These are phyloP conservation scores for Candida frijolesensis DNA, from an alignment of 1,139 yeast species.

Conservation along the genomic window DNA sequence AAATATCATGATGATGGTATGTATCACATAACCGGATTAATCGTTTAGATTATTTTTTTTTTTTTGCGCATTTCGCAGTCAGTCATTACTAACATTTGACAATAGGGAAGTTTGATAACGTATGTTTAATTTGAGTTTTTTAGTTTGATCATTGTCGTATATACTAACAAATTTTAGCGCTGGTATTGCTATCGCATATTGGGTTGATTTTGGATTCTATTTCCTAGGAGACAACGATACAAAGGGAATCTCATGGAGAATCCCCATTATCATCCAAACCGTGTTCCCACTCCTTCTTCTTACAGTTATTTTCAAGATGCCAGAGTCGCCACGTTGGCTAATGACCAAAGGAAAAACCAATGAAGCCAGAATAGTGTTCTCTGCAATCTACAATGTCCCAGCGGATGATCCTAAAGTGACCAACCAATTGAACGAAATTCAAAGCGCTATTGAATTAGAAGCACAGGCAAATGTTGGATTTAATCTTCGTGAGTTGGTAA, in stretches of 20 bases:
- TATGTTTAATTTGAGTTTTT: neutral
- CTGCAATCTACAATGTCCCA: constrained; percentile 43
- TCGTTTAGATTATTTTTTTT: neutral
- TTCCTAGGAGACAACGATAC: constrained; percentile 25
- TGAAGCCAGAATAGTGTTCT: constrained; percentile 53
- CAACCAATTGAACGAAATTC: constrained; percentile 35
- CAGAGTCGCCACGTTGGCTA: constrained; percentile 57
- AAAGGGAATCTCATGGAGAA: constrained; percentile 39
- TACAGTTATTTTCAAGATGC: constrained; percentile 35
- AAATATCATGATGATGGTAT: constrained; percentile 28
- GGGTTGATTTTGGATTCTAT: constrained; percentile 49
- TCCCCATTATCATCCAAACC: constrained; percentile 50
- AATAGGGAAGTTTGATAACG: constrained; percentile 39
- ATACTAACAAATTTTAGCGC: constrained; percentile 11
- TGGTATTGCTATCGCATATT: constrained; percentile 44
- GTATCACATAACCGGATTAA: neutral
- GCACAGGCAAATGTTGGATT: constrained; percentile 24
- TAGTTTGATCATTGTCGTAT: constrained; percentile 20
- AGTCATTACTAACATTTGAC: neutral
- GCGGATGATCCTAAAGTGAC: constrained; percentile 26
- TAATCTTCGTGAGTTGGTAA: constrained; percentile 28
- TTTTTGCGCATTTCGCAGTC: neutral
- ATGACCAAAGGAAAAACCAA: constrained; percentile 38
- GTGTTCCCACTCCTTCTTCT: constrained; percentile 35
- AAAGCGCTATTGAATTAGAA: constrained; percentile 31